These are phyloP conservation scores for Xylariales sp. DNA, from an alignment of 2,329 filamentous ascomycete genomes.

Conservation along the genomic window DNA sequence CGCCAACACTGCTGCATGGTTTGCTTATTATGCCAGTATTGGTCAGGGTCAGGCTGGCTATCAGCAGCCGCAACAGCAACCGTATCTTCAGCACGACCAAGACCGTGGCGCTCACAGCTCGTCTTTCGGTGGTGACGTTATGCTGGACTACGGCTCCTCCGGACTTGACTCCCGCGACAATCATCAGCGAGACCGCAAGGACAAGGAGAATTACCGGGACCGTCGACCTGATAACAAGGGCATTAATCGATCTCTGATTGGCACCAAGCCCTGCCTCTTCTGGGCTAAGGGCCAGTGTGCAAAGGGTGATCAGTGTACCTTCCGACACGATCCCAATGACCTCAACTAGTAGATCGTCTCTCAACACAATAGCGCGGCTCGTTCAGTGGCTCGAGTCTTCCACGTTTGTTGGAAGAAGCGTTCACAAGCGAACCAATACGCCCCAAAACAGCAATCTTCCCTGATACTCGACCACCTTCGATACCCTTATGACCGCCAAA, in stretches of 20 bases:
- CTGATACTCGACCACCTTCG: too few relatives aligned
- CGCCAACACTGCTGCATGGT: constrained; percentile 11
- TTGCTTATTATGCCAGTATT: constrained; percentile 10
- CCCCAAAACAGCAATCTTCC: too few relatives aligned
- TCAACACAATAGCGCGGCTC: too few relatives aligned
- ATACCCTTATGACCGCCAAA: too few relatives aligned
- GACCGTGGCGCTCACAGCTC: constrained; percentile 23
- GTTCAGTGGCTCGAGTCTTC: too few relatives aligned
- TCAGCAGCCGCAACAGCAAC: constrained; percentile 5
- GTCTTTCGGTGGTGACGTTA: not conserved
- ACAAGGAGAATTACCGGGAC: constrained; percentile 16
- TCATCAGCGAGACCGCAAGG: constrained; percentile 35
- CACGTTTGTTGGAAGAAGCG: too few relatives aligned
- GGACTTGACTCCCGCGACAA: constrained; percentile 10
- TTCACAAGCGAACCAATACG: too few relatives aligned
- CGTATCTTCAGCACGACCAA: constrained; percentile 1
- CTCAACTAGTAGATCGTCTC: too few relatives aligned
- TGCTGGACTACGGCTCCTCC: constrained; percentile 11
- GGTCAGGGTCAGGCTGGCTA: not conserved
- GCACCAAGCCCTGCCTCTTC: constrained; percentile 66
- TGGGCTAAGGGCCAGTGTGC: constrained; percentile 67
- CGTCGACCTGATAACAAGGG: constrained; percentile 30
- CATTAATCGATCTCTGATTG: constrained; percentile 54
- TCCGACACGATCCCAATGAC: constrained; percentile 54
- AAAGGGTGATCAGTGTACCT: constrained; percentile 70